Evolutionary conservation across 2,329 filamentous ascomycete species (phyloP).

Genomic region (Diaporthe sp.): DNA sequence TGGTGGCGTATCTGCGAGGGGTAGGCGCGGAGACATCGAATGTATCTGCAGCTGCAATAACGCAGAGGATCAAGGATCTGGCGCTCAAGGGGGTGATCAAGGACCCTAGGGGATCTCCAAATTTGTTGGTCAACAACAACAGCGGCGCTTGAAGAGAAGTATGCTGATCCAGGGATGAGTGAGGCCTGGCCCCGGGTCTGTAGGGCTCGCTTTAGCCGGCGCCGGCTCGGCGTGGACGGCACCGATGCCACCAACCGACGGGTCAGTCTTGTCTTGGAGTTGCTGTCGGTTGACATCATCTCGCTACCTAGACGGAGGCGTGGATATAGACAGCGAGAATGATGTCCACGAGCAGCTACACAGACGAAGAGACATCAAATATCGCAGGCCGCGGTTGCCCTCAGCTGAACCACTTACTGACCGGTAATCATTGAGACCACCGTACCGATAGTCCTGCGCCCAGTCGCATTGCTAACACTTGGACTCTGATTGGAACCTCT

Average conservation of each 20-base stretch:
- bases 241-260: neutral
- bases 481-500: neutral
- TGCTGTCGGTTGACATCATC: conserved; percentile 7
- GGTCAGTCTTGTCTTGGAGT: neutral
- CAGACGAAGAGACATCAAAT: neutral
- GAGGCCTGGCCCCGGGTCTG: neutral
- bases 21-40: neutral
- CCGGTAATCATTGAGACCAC: neutral
- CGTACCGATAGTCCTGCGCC: neutral
- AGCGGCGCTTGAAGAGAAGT: neutral
- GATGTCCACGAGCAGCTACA: neutral
- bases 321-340: neutral
- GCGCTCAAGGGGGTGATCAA: neutral
- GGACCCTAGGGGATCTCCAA: neutral
- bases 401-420: neutral
- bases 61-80: neutral
- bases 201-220: neutral
- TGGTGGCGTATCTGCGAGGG: neutral
- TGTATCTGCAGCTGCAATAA: neutral
- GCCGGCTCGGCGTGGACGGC: conserved; percentile 1
- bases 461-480: neutral
- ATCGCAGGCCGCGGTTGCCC: neutral
- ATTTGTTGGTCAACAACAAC: neutral
- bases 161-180: too few species aligned
- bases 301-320: neutral